Conservation (phyloP, 129 eudicot genomes). For the Helichrysum umbraculigerum region DNA sequence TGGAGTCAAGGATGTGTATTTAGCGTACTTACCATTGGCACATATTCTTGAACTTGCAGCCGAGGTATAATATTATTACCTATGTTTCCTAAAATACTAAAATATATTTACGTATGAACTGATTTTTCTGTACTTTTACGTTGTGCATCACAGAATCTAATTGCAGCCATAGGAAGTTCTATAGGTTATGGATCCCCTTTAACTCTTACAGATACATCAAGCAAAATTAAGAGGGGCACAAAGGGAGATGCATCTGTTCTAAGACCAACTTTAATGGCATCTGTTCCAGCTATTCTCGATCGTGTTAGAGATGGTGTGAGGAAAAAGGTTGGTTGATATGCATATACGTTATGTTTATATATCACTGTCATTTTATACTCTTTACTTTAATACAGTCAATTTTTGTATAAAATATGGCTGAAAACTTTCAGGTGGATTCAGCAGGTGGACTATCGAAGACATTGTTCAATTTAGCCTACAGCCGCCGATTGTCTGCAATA, state of each 20-base stretch:
- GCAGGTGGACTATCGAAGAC: slow-evolving; percentile 78
- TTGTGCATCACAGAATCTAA: slow-evolving; percentile 54
- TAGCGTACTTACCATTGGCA: slow-evolving; percentile 93
- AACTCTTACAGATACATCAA: slow-evolving; percentile 94
- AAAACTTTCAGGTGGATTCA: slow-evolving; percentile 73
- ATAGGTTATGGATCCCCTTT: slow-evolving; percentile 94
- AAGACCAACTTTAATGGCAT: slow-evolving; percentile 82
- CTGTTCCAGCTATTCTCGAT: slow-evolving; percentile 97
- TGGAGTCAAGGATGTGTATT: slow-evolving; percentile 70
- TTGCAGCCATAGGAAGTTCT: slow-evolving; percentile 75
- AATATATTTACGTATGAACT: slow-evolving; percentile 1
- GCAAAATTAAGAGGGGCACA: slow-evolving; percentile 85
- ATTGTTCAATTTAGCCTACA: slow-evolving; percentile 74
- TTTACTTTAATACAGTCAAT: background rate
- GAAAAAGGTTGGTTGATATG: slow-evolving; percentile 60
- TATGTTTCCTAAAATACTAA: slow-evolving; percentile 8
- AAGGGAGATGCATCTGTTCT: slow-evolving; percentile 86
- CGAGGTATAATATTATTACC: slow-evolving; percentile 53
- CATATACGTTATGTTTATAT: background rate
- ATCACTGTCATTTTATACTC: background rate
- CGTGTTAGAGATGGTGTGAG: slow-evolving; percentile 97
- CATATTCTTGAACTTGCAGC: slow-evolving; percentile 98
- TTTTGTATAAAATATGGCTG: slow-evolving; percentile 19
- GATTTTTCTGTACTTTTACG: slow-evolving; percentile 11
- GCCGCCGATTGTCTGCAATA: slow-evolving; percentile 78